Conservation (phyloP, 176 grass and related monocot species). For the Tuctoria greenei region DNA sequence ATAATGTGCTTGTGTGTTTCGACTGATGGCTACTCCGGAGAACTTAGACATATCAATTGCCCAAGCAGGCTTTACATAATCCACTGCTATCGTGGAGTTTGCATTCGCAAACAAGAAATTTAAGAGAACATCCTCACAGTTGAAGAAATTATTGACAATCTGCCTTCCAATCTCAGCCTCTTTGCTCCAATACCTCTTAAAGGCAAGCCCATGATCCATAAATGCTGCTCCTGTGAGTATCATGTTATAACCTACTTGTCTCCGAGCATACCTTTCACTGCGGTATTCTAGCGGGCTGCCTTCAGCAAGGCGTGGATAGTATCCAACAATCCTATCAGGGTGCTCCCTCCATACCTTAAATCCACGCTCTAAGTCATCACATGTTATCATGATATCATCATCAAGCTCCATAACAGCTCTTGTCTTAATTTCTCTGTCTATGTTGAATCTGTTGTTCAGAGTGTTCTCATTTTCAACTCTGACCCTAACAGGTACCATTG, state of each 20-base stretch:
- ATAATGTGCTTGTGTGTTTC: slow-evolving; percentile 70
- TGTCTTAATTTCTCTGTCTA: slow-evolving; percentile 74
- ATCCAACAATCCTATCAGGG: slow-evolving; percentile 70
- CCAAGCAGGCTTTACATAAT: slow-evolving; percentile 94
- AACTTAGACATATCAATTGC: slow-evolving; percentile 94
- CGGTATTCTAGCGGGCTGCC: slow-evolving; percentile 65
- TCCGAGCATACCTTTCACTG: slow-evolving; percentile 59
- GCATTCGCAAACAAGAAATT: slow-evolving; percentile 90
- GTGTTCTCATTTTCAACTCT: slow-evolving; percentile 77
- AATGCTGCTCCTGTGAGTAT: slow-evolving; percentile 93
- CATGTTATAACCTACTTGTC: slow-evolving; percentile 70
- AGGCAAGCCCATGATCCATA: slow-evolving; percentile 79
- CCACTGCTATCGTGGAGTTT: slow-evolving; percentile 54
- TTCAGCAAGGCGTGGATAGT: slow-evolving; percentile 78
- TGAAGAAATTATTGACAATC: slow-evolving; percentile 64
- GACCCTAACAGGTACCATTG: slow-evolving; percentile 59
- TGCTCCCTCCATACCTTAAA: slow-evolving; percentile 87
- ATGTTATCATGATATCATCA: slow-evolving; percentile 98
- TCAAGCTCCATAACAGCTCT: slow-evolving; percentile 87
- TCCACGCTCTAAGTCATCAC: slow-evolving; percentile 89
- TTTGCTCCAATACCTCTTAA: slow-evolving; percentile 72
- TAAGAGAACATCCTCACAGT: slow-evolving; percentile 87
- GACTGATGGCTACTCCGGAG: slow-evolving; percentile 81
- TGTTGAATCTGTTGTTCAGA: slow-evolving; percentile 91
- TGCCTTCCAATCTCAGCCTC: slow-evolving; percentile 61